These are phyloP conservation scores for Linnemannia schmuckeri DNA, from an alignment of 192 early-diverging fungal species.

Conservation along the genomic window DNA sequence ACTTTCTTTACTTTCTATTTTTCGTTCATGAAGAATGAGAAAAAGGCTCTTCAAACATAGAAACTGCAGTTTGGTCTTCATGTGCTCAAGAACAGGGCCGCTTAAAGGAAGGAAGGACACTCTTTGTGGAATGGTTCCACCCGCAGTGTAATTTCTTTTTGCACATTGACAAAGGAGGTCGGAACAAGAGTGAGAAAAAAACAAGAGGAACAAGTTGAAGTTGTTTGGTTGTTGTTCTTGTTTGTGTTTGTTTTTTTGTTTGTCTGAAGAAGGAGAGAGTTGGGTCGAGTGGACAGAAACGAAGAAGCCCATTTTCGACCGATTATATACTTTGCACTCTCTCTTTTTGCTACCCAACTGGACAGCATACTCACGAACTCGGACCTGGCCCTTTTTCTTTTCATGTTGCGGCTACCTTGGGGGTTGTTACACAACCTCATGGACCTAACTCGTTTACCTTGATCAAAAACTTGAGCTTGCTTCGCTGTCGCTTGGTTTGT, in stretches of 20 bases:
- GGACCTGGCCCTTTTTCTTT: background rate
- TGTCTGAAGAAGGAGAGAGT: background rate
- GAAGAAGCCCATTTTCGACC: background rate
- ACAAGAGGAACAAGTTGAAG: background rate
- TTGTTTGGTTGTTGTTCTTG: background rate
- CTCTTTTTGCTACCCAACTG: too few relatives aligned
- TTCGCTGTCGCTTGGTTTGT: background rate
- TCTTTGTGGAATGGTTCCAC: background rate
- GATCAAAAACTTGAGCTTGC: too few relatives aligned
- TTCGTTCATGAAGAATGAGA: too few relatives aligned
- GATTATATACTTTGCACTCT: background rate
- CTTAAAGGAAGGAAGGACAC: too few relatives aligned
- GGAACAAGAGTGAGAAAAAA: background rate
- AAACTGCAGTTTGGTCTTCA: too few relatives aligned
- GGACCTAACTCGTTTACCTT: too few relatives aligned
- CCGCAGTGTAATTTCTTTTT: too few relatives aligned
- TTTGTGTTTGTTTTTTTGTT: background rate
- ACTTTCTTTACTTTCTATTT: too few relatives aligned
- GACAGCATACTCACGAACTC: background rate
- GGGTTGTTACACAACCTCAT: too few relatives aligned
- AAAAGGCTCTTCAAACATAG: too few relatives aligned
- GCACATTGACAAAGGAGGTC: background rate
- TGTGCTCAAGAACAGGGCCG: too few relatives aligned
- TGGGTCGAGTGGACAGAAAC: background rate
- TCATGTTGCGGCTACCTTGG: too few relatives aligned